Percentiles rank a stretch among this genome's conserved stretches.
phyloP scores from a whole-genome alignment of 805 yeast species.

The Teunomyces gatunensis region DNA sequence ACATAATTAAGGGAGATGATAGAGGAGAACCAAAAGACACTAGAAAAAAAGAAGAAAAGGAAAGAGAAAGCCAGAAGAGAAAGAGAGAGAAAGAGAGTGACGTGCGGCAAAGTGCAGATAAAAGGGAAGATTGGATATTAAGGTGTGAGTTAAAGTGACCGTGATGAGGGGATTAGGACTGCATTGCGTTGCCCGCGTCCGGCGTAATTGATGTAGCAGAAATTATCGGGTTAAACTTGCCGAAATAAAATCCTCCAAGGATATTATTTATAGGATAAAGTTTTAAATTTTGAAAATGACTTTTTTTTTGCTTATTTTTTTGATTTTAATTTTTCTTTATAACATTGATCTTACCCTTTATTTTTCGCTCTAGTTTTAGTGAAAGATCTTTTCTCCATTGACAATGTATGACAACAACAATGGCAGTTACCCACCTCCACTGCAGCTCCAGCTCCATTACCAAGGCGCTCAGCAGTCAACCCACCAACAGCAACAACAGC shows the following conservation, averaged over 20 bases:
- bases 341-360: conserved; percentile 4
- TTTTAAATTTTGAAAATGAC: neutral
- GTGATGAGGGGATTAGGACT: neutral
- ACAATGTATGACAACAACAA: conserved; percentile 7
- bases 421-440: conserved; percentile 1
- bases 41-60: no score
- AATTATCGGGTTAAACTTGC: neutral
- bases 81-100: neutral
- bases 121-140: neutral
- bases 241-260: neutral
- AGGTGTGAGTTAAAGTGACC: neutral
- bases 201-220: neutral
- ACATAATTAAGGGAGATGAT: neutral
- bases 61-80: neutral
- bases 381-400: conserved; percentile 1
- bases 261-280: neutral
- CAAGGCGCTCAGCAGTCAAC: conserved; percentile 7
- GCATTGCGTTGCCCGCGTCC: neutral
- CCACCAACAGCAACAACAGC: conserved; percentile 9
- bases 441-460: conserved; percentile 4
- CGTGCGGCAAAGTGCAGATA: neutral
- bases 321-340: neutral
- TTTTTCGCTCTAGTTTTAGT: conserved; percentile 3
- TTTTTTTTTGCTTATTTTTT: conserved; percentile 3
- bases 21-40: no score